These are phyloP conservation scores for Metarhizium brunneum DNA, from an alignment of 2,329 filamentous ascomycete species.

Conservation along the genomic window DNA sequence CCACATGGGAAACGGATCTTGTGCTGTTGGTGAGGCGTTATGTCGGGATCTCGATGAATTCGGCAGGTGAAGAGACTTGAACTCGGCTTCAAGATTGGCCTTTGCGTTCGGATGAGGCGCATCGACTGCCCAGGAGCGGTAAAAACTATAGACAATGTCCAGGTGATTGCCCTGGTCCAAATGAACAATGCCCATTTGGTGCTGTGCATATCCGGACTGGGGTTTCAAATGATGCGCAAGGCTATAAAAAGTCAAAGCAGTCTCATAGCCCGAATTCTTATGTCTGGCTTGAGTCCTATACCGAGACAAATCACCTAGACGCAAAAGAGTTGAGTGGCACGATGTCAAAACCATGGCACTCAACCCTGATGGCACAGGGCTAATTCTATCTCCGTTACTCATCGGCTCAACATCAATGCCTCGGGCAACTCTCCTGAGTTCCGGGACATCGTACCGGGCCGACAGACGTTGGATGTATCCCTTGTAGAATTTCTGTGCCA, in stretches of 20 bases:
- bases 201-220: slow-evolving; percentile 70
- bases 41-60: slow-evolving; percentile 21
- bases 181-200: slow-evolving; percentile 83
- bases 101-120: slow-evolving; percentile 66
- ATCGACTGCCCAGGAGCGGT: slow-evolving; percentile 68
- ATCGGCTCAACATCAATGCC: slow-evolving; percentile 34
- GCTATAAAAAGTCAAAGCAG: slow-evolving; percentile 74
- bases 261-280: slow-evolving; percentile 68
- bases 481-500: slow-evolving; percentile 80
- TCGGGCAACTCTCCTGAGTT: slow-evolving; percentile 33
- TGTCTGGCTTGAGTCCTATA: slow-evolving; percentile 69
- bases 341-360: slow-evolving; percentile 56
- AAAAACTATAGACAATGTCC: slow-evolving; percentile 80
- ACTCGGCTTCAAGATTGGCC: slow-evolving; percentile 71
- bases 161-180: slow-evolving; percentile 71
- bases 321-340: slow-evolving; percentile 76
- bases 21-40: slow-evolving; percentile 37
- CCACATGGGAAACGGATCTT: slow-evolving; percentile 64
- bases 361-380: slow-evolving; percentile 38
- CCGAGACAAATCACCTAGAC: slow-evolving; percentile 80
- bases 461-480: slow-evolving; percentile 73
- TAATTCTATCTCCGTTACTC: slow-evolving; percentile 31
- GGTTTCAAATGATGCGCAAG: slow-evolving; percentile 74
- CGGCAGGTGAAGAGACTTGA: slow-evolving; percentile 44
- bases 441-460: slow-evolving; percentile 44